Base-by-base conservation (phyloP, 164 flowering plant genomes). In the Chloranthus sessilifolius region DNA sequence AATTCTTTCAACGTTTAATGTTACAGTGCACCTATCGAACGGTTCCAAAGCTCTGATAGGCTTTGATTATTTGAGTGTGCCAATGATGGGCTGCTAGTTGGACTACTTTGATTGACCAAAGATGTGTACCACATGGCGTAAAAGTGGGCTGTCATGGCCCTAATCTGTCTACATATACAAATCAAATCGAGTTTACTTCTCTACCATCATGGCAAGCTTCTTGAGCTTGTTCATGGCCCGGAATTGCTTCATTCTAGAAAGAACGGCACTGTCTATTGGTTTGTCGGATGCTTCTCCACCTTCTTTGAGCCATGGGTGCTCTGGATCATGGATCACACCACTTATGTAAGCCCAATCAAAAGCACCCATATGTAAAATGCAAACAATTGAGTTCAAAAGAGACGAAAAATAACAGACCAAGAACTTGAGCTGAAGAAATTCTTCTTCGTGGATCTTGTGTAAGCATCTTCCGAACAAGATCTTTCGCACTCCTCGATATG, bases 141-240 rank as follows among this genome's bases (percentile, higher is more conserved):
- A n/a, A n/a, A n/a, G n/a, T n/a, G n/a, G n/a, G n/a, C n/a, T n/a
- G n/a, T n/a, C n/a, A n/a, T n/a, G n/a, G n/a, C n/a, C n/a, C n/a
- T n/a, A n/a, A n/a, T n/a, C n/a, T n/a, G n/a, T n/a, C n/a, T n/a
- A n/a, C n/a, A n/a, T 1, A 43, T 12, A 12, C n/a, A 43, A 11
- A 26, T 15, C 16, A 26, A 27, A 23, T 12, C 33, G 14, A 45
- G 6, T n/a, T 45, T 26, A 15, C 27, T 24, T 8, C 34, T 40
- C n/a, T 56, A 85, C 96, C 87, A 83, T 85, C 25, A 88, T 55
- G 12, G 96, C 96, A 43, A 88, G 83, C 60, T 88, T 74, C 67
- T 88, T 88, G 40, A 88, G 79, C 66, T 88, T 83, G 79, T 88
- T 88, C 96, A 88, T 88, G 12, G 82, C 89, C 68, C 89, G 73